phyloP scores from a whole-genome alignment of 2,329 filamentous ascomycete genomes.

The Sphaerulina musiva region DNA sequence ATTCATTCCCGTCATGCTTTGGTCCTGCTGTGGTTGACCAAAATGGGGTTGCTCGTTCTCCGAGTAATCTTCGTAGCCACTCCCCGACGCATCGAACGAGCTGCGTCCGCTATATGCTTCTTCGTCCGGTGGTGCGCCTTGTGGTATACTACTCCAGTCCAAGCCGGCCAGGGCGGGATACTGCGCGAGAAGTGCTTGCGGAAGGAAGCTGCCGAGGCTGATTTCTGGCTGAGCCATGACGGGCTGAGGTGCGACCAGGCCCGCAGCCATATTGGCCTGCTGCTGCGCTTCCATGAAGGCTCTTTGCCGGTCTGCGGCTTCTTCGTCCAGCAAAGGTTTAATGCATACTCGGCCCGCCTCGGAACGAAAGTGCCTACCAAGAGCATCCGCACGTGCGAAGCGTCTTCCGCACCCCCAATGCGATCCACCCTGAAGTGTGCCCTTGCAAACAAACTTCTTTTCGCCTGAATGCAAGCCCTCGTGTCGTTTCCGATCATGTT shows the following conservation, averaged over 20 bases:
- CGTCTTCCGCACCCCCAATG: constrained; percentile 90
- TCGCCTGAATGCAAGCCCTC: constrained; percentile 94
- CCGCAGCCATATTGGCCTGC: constrained; percentile 47
- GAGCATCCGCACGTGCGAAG: constrained; percentile 89
- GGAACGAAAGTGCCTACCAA: constrained; percentile 78
- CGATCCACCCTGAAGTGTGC: constrained; percentile 72
- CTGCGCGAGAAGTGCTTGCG: constrained; percentile 79
- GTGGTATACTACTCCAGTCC: constrained; percentile 72
- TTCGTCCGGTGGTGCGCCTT: constrained; percentile 38
- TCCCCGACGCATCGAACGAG: constrained; percentile 64
- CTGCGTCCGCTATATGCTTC: constrained; percentile 63
- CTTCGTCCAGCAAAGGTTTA: constrained; percentile 92
- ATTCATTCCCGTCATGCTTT: constrained; percentile 21
- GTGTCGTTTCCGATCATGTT: constrained; percentile 95
- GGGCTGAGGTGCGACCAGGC: constrained; percentile 31
- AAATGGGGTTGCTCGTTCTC: constrained; percentile 41
- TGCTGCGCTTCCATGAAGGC: constrained; percentile 56
- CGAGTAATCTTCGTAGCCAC: constrained; percentile 60
- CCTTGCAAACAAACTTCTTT: constrained; percentile 97
- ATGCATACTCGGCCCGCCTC: constrained; percentile 95
- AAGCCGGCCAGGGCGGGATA: constrained; percentile 89
- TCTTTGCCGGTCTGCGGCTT: constrained; percentile 74
- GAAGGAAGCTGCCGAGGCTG: constrained; percentile 62
- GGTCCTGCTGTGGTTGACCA: constrained; percentile 15
- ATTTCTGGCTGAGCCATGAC: constrained; percentile 33